Evolutionary conservation across 169 alveolate species (phyloP), one percentile per base, ranked within the genome.

Genomic region (Hammondia hammondi): DNA sequence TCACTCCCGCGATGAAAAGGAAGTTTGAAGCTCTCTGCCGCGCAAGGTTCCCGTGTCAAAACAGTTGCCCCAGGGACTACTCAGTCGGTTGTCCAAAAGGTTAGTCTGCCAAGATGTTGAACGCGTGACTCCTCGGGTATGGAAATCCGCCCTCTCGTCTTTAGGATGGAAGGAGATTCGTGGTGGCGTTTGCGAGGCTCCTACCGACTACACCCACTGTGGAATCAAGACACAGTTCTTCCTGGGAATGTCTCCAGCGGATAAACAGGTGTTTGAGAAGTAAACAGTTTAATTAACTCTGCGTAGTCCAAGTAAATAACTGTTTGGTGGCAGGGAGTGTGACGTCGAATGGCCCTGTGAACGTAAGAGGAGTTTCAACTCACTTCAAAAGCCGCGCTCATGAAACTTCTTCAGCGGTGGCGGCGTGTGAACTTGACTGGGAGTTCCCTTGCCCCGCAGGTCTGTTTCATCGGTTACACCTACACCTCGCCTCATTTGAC

Each of bases 31-130:
- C 14, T 4, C 39, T 35, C 9, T 92, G 95, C 56, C 91, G 67
- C 3, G 95, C 92, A 19, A 77, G 52, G 72, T 92, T 92, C 73
- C 95, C 95, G n/a, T 92, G 95, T 39, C 90, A 39, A 35, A 61
- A 92, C 56, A 82, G 92, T 21, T 92, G 95, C 95, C 67, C 52
- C n/a, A 92, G 82, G 71, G 92, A 92, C 46, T 92, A 92, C 37
- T 37, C 92, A 14, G 85, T 70, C 12, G 84, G 71, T 1, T 92
- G 95, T 32, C 95, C 95, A 17, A 24, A 81, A 61, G 95, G 95
- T 82, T 24, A 21, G 70, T 35, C 35, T 24, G 61, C 61, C 81
- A 71, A 71, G 43, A 10, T 71, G 43, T n/a, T 71, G 81, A 71
- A 71, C 81, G 81, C n/a, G 43, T n/a, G n/a, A 1, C 37, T 37